Evolutionary conservation across 805 yeast genomes (phyloP), one percentile per base, ranked within the genome.

Genomic region (Sugiyamaella valdiviana): DNA sequence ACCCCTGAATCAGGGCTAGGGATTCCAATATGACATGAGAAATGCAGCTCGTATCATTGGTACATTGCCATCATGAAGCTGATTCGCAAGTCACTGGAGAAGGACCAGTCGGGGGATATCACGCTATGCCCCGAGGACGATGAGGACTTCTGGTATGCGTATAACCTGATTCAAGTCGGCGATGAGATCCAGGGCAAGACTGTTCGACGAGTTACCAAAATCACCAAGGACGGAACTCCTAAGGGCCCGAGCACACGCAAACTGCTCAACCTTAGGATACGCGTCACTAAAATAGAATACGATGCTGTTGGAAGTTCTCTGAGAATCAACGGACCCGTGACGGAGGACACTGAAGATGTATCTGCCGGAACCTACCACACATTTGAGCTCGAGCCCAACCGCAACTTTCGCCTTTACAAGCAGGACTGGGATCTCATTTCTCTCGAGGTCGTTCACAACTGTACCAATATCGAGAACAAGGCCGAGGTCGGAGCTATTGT

Each of bases 401-500:
- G 82, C 50, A 78, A 82, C 15, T 74, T 91, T 57, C 81, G 83
- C 1, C 61, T 91, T 19, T 70, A 73, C 54, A 93, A 91, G 61
- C 76, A 78, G 19, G 85, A 79, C 46, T 89, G 95, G 90, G 96
- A 91, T 64, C 75, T 79, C 39, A 71, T 82, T 45, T 78, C 85
- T 12, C 74, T 80, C 51, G 81, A 78, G 26, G 68, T 83, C 16
- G 70, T 89, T 6, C 72, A 78, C 14, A 82, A 84, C 43, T 79
- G 95, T 1, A 79, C 88, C 43, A 79, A 85, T 20, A 74, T 85
- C 15, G 95, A 82, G 49, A 75, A 78, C 36, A 82, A 82, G 61
- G 95, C 96, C 0, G 98, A 91, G 59, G 78, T 91, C 17, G 99
- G 95, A 2, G 98, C 98, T 1, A 81, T 93, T 20, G 95, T 90